These are phyloP conservation scores for Aspergillus intermedius DNA, from an alignment of 2,329 filamentous ascomycete genomes.

Conservation along the genomic window DNA sequence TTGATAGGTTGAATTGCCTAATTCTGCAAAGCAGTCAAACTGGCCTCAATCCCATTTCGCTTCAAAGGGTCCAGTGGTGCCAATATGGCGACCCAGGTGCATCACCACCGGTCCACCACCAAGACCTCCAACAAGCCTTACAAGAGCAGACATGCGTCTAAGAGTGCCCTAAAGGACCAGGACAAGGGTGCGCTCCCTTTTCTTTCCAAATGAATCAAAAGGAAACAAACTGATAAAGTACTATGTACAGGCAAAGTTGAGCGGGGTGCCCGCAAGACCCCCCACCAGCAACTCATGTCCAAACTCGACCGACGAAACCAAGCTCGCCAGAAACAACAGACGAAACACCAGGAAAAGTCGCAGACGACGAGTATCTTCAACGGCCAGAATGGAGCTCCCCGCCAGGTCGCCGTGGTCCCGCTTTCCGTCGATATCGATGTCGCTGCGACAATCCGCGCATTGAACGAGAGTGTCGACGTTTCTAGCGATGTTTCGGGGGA, in stretches of 20 bases:
- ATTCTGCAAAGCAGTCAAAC: conserved; percentile 12
- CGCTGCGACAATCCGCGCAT: conserved; percentile 56
- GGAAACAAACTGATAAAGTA: background rate
- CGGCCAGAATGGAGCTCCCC: conserved; percentile 79
- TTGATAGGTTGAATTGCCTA: background rate
- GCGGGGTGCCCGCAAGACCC: conserved; percentile 71
- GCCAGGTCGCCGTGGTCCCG: conserved; percentile 82
- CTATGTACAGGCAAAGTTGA: conserved; percentile 66
- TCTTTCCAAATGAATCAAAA: background rate
- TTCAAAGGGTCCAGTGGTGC: conserved; percentile 65
- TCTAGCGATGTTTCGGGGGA: conserved; percentile 56
- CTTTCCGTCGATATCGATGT: conserved; percentile 68
- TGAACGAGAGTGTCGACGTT: conserved; percentile 77
- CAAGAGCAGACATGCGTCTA: conserved; percentile 86
- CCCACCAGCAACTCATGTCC: conserved; percentile 94
- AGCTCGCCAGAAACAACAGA: conserved; percentile 78
- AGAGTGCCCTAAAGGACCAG: conserved; percentile 75
- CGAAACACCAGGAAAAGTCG: conserved; percentile 76
- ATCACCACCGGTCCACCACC: conserved; percentile 89
- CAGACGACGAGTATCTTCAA: conserved; percentile 74
- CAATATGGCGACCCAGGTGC: conserved; percentile 64
- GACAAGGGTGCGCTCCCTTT: conserved; percentile 60
- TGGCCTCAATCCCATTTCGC: conserved; percentile 65
- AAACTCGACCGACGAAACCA: conserved; percentile 94
- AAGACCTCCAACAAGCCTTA: conserved; percentile 84